These are phyloP conservation scores for Penicillium cataractarum DNA, from an alignment of 495 filamentous ascomycete genomes.

Conservation along the genomic window DNA sequence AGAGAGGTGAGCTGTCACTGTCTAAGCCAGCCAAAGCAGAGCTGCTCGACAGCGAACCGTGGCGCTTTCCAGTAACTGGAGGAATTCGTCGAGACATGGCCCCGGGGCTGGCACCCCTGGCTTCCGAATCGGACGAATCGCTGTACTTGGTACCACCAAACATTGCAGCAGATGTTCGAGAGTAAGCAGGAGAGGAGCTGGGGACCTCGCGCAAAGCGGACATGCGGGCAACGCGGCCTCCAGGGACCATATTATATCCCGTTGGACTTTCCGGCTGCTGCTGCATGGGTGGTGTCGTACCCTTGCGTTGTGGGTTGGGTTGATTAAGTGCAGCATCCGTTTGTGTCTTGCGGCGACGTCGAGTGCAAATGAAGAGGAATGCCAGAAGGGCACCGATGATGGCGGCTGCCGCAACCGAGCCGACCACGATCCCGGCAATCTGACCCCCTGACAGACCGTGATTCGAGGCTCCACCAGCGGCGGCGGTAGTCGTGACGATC, in stretches of 20 bases:
- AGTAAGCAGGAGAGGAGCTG: conserved; percentile 61
- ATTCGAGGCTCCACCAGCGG: conserved; percentile 28
- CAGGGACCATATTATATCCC: conserved; percentile 73
- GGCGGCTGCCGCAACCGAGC: conserved; percentile 71
- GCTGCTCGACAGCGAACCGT: conserved; percentile 87
- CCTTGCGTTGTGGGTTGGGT: conserved; percentile 74
- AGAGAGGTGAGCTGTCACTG: conserved; percentile 73
- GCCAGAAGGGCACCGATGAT: conserved; percentile 65
- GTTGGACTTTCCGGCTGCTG: conserved; percentile 51
- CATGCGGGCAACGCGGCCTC: conserved; percentile 93
- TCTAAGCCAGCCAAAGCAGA: conserved; percentile 72
- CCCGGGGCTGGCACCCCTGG: conserved; percentile 76
- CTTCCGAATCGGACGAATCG: conserved; percentile 80
- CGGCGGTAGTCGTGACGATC: conserved; percentile 53
- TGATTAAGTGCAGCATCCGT: conserved; percentile 78
- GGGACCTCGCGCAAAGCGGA: conserved; percentile 81
- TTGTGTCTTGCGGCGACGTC: conserved; percentile 61
- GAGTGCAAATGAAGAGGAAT: conserved; percentile 60
- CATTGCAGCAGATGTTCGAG: conserved; percentile 44
- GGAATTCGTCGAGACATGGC: conserved; percentile 64
- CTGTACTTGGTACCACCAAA: conserved; percentile 59
- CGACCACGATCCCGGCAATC: conserved; percentile 90
- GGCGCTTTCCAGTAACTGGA: conserved; percentile 71
- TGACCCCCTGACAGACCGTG: conserved; percentile 74
- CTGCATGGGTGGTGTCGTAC: conserved; percentile 52